A percentile compares a stretch with the other conserved stretches of the same genome.
Evolutionary conservation across 2,329 filamentous ascomycete genomes (phyloP).

Genomic region (Aspergillus jensenii): DNA sequence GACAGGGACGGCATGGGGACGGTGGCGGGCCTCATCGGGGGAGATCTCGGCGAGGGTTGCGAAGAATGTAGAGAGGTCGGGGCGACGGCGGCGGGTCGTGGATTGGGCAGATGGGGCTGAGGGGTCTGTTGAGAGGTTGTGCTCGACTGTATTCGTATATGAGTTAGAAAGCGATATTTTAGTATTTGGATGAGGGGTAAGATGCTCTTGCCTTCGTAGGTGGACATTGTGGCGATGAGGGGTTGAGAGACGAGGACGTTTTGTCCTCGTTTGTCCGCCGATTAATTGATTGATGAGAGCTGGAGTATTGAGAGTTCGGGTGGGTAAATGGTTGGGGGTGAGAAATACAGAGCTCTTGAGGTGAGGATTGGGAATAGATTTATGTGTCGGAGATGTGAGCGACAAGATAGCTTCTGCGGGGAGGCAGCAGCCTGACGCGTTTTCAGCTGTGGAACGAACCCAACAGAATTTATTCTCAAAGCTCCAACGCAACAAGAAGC

Average conservation of each 20-base stretch:
- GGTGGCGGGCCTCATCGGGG: slow-evolving; percentile 49
- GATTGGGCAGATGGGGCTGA: slow-evolving; percentile 18
- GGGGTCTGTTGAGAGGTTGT: slow-evolving; percentile 25
- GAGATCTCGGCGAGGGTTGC: slow-evolving; percentile 59
- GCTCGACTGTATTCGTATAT: slow-evolving; percentile 37
- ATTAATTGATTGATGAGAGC: neutral
- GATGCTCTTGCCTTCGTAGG: slow-evolving; percentile 37
- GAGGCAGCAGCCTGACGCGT: slow-evolving; percentile 12
- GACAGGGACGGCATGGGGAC: slow-evolving; percentile 59
- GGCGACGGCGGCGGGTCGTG: slow-evolving; percentile 48
- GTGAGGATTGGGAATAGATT: neutral
- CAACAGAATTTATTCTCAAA: neutral
- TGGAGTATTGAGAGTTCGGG: neutral
- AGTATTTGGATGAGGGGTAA: neutral
- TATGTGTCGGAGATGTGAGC: neutral
- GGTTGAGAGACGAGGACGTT: neutral
- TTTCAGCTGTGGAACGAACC: neutral
- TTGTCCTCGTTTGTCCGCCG: neutral
- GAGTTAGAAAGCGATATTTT: neutral
- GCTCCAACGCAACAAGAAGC: neutral
- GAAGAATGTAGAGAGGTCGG: slow-evolving; percentile 67
- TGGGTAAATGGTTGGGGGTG: neutral
- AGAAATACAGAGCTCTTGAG: neutral
- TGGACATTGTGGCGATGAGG: slow-evolving; percentile 35
- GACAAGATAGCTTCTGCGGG: neutral